Base-by-base conservation (phyloP, 768 basidiomycete genomes). In the Trametes sanguinea region DNA sequence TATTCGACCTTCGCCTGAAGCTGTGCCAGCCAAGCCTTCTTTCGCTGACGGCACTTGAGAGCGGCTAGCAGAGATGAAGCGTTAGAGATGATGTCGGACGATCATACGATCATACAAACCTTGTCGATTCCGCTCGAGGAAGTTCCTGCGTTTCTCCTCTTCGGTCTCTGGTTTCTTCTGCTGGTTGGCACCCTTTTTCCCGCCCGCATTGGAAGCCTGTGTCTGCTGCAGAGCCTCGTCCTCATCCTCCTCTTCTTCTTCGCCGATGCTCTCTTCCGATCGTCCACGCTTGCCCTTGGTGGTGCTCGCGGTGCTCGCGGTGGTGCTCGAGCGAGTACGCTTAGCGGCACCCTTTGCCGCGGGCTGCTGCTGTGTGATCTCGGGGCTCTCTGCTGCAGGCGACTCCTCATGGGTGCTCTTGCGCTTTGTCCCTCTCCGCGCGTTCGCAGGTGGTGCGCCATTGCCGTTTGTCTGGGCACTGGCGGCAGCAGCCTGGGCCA, bases 11-110 rank as follows among this genome's bases (percentile, higher is more conserved):
- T 95, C 43, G 89, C 85, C 75, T 99, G 97, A 16, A 99, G 81
- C 64, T 92, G 88, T 32, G 87, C 83, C 13, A 98, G 84, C 97
- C 97, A 99, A 4, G 94, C 94, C 75, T 99, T 99, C 77, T 99
- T 99, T 61, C 97, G 90, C 73, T 99, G 97, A 39, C 97, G 94
- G 76, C 97, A 99, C 78, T 98, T 98, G 67, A 98, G 86, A 6
- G 97, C 97, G 63, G 97, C 96, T 98, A 69, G 13, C 42, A 35
- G 68, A 1, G 56, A 10, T 51, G 33, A 39, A 11, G 35, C 64
- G 62, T 71, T 52, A 58, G 6, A 22, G 14, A 55, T 39, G 17
- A 39, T 50, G 51, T 16, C 22, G 8, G 29, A 48, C 16, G 37
- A 57, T 29, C 32, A 43, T 29, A 14, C 27, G 43, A 16, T 2